phyloP scores from a whole-genome alignment of 176 grass and related monocot species.

The Ensete glaucum region DNA sequence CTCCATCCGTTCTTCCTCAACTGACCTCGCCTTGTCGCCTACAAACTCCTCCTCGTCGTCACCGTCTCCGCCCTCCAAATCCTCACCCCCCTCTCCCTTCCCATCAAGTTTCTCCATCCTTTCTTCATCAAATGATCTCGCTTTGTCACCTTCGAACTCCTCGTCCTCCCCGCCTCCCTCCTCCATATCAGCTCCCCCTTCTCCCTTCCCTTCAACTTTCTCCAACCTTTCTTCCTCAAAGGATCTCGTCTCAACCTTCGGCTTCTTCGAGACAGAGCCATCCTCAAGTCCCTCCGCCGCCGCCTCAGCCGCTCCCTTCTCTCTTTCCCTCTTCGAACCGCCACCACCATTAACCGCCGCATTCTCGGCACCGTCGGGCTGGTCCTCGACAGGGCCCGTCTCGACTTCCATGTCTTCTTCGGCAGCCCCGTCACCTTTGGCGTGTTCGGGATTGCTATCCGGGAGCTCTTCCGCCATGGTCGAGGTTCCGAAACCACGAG shows the following conservation, averaged over 20 bases:
- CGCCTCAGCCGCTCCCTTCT: not conserved
- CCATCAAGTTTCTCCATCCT: slow-evolving; percentile 11
- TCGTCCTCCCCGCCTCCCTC: not conserved
- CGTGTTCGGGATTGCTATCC: not conserved
- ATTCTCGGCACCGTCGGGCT: slow-evolving; percentile 9
- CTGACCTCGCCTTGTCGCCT: not conserved
- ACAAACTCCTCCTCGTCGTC: not conserved
- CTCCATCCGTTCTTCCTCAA: not conserved
- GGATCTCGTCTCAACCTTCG: not conserved
- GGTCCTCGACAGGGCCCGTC: not conserved
- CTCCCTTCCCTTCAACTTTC: not conserved
- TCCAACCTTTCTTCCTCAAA: not conserved
- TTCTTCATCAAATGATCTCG: slow-evolving; percentile 25
- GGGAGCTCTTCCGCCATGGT: slow-evolving; percentile 6
- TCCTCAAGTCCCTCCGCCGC: not conserved
- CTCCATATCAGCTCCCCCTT: not conserved
- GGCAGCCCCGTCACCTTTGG: not conserved
- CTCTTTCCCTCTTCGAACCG: not conserved
- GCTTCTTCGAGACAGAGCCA: not conserved
- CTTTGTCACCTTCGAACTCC: not conserved
- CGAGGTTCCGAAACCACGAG: not conserved
- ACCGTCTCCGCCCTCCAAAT: not conserved
- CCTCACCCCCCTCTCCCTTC: slow-evolving; percentile 15
- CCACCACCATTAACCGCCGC: not conserved
- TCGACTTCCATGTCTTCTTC: not conserved